phyloP scores from a whole-genome alignment of 73 alveolate genomes.

The Paramecium primaurelia region DNA sequence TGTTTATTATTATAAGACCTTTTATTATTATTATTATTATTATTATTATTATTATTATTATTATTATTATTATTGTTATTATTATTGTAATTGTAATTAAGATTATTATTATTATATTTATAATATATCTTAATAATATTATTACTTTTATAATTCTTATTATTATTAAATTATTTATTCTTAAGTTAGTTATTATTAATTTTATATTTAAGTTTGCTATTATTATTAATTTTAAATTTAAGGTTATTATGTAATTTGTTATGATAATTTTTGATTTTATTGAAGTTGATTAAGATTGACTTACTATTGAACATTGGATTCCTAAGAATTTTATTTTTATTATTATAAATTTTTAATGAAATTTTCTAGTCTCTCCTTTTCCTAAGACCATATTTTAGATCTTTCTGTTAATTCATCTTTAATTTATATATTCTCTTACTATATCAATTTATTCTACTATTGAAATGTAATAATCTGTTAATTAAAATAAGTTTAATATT shows the following conservation, averaged over 20 bases:
- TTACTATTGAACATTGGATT: neutral
- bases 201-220: neutral
- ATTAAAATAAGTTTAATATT: neutral
- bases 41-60: too few relatives aligned
- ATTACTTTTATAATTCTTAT: neutral
- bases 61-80: neutral
- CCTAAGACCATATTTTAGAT: conserved; percentile 4
- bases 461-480: neutral
- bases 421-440: neutral
- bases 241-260: neutral
- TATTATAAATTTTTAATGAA: neutral
- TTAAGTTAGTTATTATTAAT: neutral
- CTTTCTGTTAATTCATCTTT: conserved; percentile 24
- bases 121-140: neutral
- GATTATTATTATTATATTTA: neutral
- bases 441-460: neutral
- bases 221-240: neutral
- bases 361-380: conserved; percentile 10
- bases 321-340: neutral
- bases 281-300: neutral
- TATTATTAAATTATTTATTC: neutral
- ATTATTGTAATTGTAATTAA: neutral
- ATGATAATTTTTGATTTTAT: neutral
- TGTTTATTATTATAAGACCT: neutral
- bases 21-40: neutral